A percentile compares a stretch with the other conserved stretches of the same genome.
These are phyloP conservation scores for Blastomyces silverae DNA, from an alignment of 2,329 filamentous ascomycete genomes.

Conservation along the genomic window DNA sequence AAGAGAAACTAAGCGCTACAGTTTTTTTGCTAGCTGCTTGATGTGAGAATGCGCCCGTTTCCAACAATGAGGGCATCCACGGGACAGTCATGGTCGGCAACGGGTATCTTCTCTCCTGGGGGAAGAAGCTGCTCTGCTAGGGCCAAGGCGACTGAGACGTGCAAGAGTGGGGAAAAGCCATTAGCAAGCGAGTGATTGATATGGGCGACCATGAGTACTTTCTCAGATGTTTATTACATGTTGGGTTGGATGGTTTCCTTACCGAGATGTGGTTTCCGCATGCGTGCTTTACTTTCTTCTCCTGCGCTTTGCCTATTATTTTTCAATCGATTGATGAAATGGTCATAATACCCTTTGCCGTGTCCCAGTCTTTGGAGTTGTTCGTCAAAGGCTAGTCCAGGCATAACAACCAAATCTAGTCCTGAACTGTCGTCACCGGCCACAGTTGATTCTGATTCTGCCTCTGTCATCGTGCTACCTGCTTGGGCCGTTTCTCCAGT, in stretches of 20 bases:
- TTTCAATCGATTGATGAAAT: slow-evolving; percentile 58
- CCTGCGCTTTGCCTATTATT: slow-evolving; percentile 41
- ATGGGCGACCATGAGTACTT: neutral
- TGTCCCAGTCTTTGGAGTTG: slow-evolving; percentile 74
- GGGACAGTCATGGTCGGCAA: slow-evolving; percentile 67
- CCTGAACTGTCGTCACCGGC: slow-evolving; percentile 31
- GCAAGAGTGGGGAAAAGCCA: slow-evolving; percentile 22
- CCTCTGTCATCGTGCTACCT: neutral
- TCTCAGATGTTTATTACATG: neutral
- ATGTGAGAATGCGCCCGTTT: slow-evolving; percentile 51
- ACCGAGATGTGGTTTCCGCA: slow-evolving; percentile 55
- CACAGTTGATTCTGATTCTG: slow-evolving; percentile 19
- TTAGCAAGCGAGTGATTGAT: slow-evolving; percentile 9
- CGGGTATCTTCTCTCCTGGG: slow-evolving; percentile 60
- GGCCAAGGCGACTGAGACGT: slow-evolving; percentile 63
- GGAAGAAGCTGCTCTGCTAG: slow-evolving; percentile 77
- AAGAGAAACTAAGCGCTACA: neutral
- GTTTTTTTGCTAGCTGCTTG: slow-evolving; percentile 3
- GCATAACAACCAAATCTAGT: slow-evolving; percentile 83
- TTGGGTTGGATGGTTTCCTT: slow-evolving; percentile 28
- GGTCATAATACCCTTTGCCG: slow-evolving; percentile 95
- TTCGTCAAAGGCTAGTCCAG: slow-evolving; percentile 84
- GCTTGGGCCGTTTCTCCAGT: slow-evolving; percentile 18
- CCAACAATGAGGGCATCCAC: slow-evolving; percentile 73
- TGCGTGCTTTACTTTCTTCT: slow-evolving; percentile 30